phyloP scores from a whole-genome alignment of 768 basidiomycete species.

The Galerina sulciceps region DNA sequence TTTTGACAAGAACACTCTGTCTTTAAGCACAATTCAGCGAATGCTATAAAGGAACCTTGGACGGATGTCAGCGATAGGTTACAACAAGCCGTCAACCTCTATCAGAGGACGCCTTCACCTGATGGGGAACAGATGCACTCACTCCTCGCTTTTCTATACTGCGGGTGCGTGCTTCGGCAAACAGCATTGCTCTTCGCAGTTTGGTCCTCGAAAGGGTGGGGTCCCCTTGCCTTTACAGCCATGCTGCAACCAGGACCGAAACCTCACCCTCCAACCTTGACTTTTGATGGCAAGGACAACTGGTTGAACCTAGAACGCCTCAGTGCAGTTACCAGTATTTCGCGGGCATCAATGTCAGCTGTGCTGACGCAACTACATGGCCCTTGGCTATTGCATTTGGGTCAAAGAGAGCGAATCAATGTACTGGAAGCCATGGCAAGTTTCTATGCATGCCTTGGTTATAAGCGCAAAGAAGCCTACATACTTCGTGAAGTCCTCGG shows the following conservation, averaged over 20 bases:
- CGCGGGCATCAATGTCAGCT: slow-evolving; percentile 67
- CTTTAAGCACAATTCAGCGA: slow-evolving; percentile 57
- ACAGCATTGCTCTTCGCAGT: slow-evolving; percentile 75
- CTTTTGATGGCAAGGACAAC: slow-evolving; percentile 46
- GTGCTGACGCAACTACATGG: slow-evolving; percentile 79
- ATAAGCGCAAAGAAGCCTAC: slow-evolving; percentile 87
- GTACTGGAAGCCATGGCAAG: slow-evolving; percentile 73
- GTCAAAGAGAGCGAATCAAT: slow-evolving; percentile 73
- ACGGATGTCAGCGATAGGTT: slow-evolving; percentile 75
- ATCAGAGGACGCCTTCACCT: slow-evolving; percentile 58
- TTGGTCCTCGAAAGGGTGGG: slow-evolving; percentile 91
- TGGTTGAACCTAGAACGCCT: slow-evolving; percentile 67
- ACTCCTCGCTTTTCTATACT: slow-evolving; percentile 71
- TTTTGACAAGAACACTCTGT: background rate
- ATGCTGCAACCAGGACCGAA: slow-evolving; percentile 71
- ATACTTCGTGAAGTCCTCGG: slow-evolving; percentile 85
- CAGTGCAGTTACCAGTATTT: slow-evolving; percentile 69
- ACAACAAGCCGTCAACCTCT: slow-evolving; percentile 63
- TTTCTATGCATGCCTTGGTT: slow-evolving; percentile 81
- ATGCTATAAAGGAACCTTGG: slow-evolving; percentile 72
- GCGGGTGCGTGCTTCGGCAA: slow-evolving; percentile 72
- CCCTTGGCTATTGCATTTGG: slow-evolving; percentile 85
- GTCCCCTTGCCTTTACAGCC: slow-evolving; percentile 72
- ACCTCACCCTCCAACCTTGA: slow-evolving; percentile 62
- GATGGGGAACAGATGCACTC: slow-evolving; percentile 64